These are phyloP conservation scores for Penicillium sp. DNA, from an alignment of 2,329 filamentous ascomycete species.

Conservation along the genomic window DNA sequence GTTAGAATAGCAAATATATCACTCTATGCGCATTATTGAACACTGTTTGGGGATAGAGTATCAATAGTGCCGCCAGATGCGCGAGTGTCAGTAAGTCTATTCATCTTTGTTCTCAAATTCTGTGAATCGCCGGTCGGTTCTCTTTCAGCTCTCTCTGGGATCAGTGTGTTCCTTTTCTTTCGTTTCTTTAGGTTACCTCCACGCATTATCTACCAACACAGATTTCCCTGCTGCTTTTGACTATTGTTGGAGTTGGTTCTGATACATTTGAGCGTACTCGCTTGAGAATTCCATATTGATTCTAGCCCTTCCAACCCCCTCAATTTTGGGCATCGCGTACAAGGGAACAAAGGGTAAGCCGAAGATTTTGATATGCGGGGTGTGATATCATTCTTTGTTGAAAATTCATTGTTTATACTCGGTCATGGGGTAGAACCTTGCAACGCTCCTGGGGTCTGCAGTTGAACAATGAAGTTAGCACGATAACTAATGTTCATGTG, in stretches of 20 bases:
- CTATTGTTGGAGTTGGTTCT: conserved; percentile 2
- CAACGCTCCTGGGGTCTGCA: background rate
- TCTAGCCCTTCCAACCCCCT: conserved; percentile 4
- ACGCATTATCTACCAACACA: background rate
- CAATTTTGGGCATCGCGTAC: background rate
- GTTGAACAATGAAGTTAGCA: conserved; percentile 3
- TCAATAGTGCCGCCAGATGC: conserved; percentile 1
- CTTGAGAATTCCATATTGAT: conserved; percentile 11
- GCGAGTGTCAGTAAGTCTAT: background rate
- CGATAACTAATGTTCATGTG: background rate
- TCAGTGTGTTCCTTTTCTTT: conserved; percentile 6
- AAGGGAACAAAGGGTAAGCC: background rate
- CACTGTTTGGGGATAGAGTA: background rate
- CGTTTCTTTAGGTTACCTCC: background rate
- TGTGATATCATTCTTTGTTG: background rate
- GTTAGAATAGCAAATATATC: background rate
- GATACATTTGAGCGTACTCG: conserved; percentile 19
- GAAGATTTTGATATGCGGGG: too few relatives aligned
- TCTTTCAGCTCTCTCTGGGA: conserved; percentile 11
- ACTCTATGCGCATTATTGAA: background rate
- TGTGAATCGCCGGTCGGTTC: background rate
- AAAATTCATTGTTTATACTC: background rate
- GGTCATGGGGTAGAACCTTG: background rate
- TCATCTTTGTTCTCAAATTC: background rate
- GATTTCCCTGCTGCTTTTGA: conserved; percentile 3